These are phyloP conservation scores for Kodamaea leandrae DNA, from an alignment of 805 yeast species.

Conservation along the genomic window DNA sequence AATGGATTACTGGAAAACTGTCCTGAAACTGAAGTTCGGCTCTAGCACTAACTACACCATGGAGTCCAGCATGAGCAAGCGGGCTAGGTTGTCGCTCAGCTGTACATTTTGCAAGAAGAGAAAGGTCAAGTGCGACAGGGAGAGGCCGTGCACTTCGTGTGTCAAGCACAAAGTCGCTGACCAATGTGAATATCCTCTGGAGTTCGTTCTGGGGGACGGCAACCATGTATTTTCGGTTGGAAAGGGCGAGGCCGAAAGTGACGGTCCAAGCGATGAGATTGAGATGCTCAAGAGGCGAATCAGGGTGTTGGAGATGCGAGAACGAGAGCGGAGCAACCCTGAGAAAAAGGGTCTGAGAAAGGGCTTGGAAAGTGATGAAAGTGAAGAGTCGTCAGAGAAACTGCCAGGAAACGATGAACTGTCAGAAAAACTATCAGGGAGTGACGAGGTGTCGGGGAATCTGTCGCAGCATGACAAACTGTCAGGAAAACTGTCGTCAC, in stretches of 20 bases:
- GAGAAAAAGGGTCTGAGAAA: no score
- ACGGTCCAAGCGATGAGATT: neutral
- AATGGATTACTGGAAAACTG: no score
- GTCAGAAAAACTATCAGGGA: no score
- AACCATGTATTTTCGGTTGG: no score
- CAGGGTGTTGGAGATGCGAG: neutral
- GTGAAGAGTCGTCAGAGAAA: no score
- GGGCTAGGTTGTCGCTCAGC: constrained; percentile 32
- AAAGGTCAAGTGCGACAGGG: constrained; percentile 39
- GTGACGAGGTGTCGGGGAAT: no score
- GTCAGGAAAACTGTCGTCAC: no score
- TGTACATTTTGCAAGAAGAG: constrained; percentile 35
- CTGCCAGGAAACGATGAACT: no score
- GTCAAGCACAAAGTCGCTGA: constrained; percentile 21
- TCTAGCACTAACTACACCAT: no score
- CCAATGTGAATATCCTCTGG: constrained; percentile 21
- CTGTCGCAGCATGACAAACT: no score
- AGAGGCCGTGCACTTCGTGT: constrained; percentile 35
- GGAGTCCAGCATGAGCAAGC: constrained; percentile 13
- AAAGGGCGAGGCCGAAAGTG: constrained; percentile 5
- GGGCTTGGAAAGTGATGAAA: no score
- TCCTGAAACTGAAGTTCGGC: no score
- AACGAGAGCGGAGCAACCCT: neutral
- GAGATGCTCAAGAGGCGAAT: neutral
- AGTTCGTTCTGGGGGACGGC: constrained; percentile 5